Base-by-base conservation (phyloP, 2,329 filamentous ascomycete genomes). In the Paecilomyces formosus region DNA sequence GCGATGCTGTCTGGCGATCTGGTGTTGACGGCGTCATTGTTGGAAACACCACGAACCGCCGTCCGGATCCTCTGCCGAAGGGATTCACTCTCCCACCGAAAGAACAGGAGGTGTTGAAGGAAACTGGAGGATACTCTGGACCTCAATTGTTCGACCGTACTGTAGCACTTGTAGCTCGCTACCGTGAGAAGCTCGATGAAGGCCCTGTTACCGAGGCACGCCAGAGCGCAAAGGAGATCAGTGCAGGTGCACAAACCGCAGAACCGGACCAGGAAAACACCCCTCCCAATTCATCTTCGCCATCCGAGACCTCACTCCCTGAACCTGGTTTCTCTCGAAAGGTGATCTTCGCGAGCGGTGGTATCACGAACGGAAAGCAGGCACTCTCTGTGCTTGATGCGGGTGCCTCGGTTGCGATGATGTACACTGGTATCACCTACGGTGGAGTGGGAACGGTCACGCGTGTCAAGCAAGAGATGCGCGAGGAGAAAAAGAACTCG, bases 1-100 rank as follows among this genome's bases (percentile, higher is more conserved):
- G 91, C 61, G 85, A 92, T 65, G 92, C 92, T 0, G 87, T 96
- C 12, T 88, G 86, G 79, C 80, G 81, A 64, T 91, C 89, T 60
- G 92, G 92, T 6, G 92, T 97, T 1, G 92, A 97, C 66, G 94
- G 94, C 28, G 86, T 99, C 35, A 97, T 99, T 62, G 93, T 99
- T 3, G 94, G 93, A 11, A 99, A 99, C 78, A 99, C 94, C 0
- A 99, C 94, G 2, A 96, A 94, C 76, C 84, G 87, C 63, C 83
- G 94, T 51, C 83, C 87, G 0, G 87, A 86, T 3, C 78, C 92
- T 2, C 71, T 93, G 0, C 88, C 92, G 0, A 76, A 81, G 24
- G 86, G 88, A 26, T 83, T 88, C 63, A 73, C 78, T 33, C 80
- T 96, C 26, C 83, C 87, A 0, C 67, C 78, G 1, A 80, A 83